Evolutionary conservation across 495 filamentous ascomycete species (phyloP), one percentile per base, ranked within the genome.

Genomic region (Penicillium angulare): DNA sequence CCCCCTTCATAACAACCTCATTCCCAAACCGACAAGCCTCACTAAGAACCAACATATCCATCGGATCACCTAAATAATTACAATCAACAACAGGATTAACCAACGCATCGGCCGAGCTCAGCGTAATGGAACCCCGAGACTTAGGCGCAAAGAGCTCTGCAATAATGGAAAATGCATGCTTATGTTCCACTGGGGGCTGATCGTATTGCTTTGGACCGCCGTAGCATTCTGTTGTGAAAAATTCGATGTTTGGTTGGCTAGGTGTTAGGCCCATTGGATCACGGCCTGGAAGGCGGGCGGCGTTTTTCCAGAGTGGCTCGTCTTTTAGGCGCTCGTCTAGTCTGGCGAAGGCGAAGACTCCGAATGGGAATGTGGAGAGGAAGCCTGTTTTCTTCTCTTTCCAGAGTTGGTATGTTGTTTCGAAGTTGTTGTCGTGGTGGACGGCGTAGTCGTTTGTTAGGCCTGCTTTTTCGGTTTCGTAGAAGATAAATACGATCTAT

Each of bases 141-240:
- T 66, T 68, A 0, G 69, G 71, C 8, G 68, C 61, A 17, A 72
- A 70, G 0, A 72, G 54, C 50, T 72, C 67, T n/a, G 71, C 71
- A 12, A 71, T 71, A 32, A 72, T 70, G 1, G 66, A 64, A 27
- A 79, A 77, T 2, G 66, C 68, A 36, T 73, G 66, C 29, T 78
- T 57, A 34, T 74, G 54, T 21, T 75, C 57, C 7, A 65, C 60
- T 0, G 74, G 76, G 47, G 71, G 72, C 23, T 79, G 64, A 29
- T 67, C 60, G 40, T 71, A 79, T 44, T 81, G 74, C 50, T 75
- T 75, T 0, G 76, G 77, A 0, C 78, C 78, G 24, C 73, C 76
- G 47, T 79, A 81, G 60, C 73, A 77, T 52, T 78, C 77, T 7
- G 76, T 76, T 7, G 56, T 70, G 59, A 79, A 78, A 56, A 79